Base-by-base conservation (phyloP, 2,329 filamentous ascomycete species). In the Ambrosiella cleistominuta region DNA sequence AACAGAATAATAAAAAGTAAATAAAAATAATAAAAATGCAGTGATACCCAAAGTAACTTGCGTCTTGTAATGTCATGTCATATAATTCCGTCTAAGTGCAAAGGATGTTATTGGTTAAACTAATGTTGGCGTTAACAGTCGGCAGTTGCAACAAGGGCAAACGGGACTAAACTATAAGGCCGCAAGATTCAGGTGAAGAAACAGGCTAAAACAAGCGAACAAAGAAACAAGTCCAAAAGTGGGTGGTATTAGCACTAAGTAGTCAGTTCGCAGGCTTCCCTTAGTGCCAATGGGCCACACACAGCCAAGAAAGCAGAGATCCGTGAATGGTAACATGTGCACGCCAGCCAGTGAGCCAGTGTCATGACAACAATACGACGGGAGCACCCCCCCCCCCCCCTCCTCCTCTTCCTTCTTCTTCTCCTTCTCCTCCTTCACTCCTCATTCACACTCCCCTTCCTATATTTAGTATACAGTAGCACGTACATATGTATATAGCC, bases 161-260 rank as follows among this genome's bases (percentile, higher is more conserved):
- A 15, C 15, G 52, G 38, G 19, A 54, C 37, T 54, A 54, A 44
- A 38, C 11, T 36, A 15, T 54, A 36, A 54, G 52, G 52, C 52
- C 52, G 36, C 52, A 54, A 54, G 36, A 54, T 54, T 54, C 52
- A 54, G 37, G n/a, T 40, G 39, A n/a, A 27, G 37, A 54, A 54
- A 40, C 9, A 40, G 38, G 52, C 52, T 54, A 54, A 54, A 54
- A 54, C 52, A 27, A 38, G 52, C 52, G 52, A 54, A 54, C 52
- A 54, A 54, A 42, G 52, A 54, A 27, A 40, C 15, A 54, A 51
- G 17, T 13, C 52, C n/a, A 54, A 42, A 39, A 36, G 52, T 54
- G 52, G 52, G 37, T 54, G 52, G 52, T 36, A 42, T 42, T 42
- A 42, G 52, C 52, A 17, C 52, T 54, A 54, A 42, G 52, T 54